Conservation (phyloP, 192 early-diverging fungal genomes). For the Tieghemiomyces parasiticus region DNA sequence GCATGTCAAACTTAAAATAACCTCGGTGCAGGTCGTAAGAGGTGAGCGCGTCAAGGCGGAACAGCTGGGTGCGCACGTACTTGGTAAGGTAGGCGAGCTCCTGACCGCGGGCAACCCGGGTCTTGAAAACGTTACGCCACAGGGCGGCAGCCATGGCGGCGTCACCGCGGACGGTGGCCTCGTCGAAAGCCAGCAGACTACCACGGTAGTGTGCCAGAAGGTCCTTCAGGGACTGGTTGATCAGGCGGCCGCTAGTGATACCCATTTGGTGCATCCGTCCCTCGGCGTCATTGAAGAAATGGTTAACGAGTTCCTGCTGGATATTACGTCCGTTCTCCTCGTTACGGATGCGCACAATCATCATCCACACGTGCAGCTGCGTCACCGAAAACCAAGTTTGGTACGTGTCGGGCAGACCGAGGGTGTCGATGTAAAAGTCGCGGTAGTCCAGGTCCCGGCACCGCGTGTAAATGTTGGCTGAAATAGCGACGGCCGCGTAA, state of each 20-base stretch:
- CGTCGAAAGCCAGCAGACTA: constrained; percentile 79
- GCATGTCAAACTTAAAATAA: constrained; percentile 20
- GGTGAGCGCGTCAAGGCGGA: constrained; percentile 15
- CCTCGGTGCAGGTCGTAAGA: constrained; percentile 15
- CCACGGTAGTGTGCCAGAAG: constrained; percentile 76
- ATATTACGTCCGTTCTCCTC: constrained; percentile 59
- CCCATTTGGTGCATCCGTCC: constrained; percentile 65
- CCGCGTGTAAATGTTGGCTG: constrained; percentile 4
- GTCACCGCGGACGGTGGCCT: constrained; percentile 75
- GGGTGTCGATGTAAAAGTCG: constrained; percentile 25
- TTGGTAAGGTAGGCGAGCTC: constrained; percentile 2
- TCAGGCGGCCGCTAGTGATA: constrained; percentile 53
- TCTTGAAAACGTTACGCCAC: constrained; percentile 40
- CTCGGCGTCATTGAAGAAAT: constrained; percentile 82
- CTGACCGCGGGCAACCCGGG: not conserved
- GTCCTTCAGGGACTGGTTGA: constrained; percentile 61
- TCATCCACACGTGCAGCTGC: constrained; percentile 86
- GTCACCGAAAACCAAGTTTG: constrained; percentile 91
- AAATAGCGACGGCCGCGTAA: not conserved
- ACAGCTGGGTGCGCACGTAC: constrained; percentile 17
- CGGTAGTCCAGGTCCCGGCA: constrained; percentile 17
- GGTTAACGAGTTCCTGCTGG: constrained; percentile 74
- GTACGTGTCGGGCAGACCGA: constrained; percentile 67
- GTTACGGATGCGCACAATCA: constrained; percentile 66
- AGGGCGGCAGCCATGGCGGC: constrained; percentile 79